These are phyloP conservation scores for Helicocarpus griseus DNA, from an alignment of 2,329 filamentous ascomycete genomes.

Conservation along the genomic window DNA sequence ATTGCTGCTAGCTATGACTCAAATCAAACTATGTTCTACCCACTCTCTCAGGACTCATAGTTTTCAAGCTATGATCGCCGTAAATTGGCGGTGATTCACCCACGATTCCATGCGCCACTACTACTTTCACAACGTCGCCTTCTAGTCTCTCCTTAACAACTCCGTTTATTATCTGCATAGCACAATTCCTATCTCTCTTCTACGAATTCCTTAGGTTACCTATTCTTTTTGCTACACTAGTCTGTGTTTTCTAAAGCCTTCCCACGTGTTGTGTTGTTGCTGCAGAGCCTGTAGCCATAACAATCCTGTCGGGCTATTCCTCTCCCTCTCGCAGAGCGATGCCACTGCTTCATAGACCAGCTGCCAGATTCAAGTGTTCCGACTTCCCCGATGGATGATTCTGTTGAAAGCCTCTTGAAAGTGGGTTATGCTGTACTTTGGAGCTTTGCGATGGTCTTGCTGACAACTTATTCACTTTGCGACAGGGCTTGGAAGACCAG, in stretches of 20 bases:
- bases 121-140: neutral
- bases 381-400: slow-evolving; percentile 3
- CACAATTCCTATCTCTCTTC: neutral
- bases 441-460: neutral
- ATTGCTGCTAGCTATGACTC: neutral
- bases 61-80: no score
- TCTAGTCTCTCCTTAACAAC: neutral
- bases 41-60: no score
- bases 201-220: neutral
- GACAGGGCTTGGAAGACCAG: slow-evolving; percentile 47
- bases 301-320: no score
- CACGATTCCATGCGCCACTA: neutral
- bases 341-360: neutral
- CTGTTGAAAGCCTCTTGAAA: slow-evolving; percentile 1
- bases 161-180: neutral
- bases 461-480: neutral
- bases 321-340: neutral
- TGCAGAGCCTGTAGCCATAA: no score
- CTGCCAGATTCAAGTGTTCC: neutral
- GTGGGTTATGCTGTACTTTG: neutral
- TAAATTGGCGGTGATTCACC: neutral
- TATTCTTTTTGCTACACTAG: neutral
- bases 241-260: neutral
- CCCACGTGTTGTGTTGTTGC: neutral
- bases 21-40: no score